Evolutionary conservation across 1,284 basidiomycete genomes (phyloP), one percentile per base, ranked within the genome.

Genomic region (Malassezia yamatoensis): DNA sequence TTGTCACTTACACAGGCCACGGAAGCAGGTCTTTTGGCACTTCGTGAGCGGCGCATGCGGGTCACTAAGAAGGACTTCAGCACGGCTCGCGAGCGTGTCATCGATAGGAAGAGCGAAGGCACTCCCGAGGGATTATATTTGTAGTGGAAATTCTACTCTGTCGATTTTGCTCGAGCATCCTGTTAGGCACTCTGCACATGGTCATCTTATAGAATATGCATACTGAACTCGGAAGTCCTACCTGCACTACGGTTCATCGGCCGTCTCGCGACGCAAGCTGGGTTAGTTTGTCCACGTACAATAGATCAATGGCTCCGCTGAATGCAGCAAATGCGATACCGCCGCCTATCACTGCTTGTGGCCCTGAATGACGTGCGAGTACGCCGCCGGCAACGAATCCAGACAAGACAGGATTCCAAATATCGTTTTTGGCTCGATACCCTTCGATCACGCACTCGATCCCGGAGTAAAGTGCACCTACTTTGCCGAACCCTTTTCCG

Each of bases 391-490:
- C 63, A 9, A 68, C 49, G 18, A 68, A 62, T 8, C 72, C 72
- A 5, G 67, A 67, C 4, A 58, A 51, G 39, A 74, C 61, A 9
- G 72, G 67, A 36, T 74, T 74, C 38, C 52, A 49, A 6, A 73
- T 58, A 46, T 74, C 72, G 62, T 73, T 73, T 47, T 69, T 72
- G 21, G 70, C 72, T 12, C 72, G 61, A 51, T 67, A 74, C 59
- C 86, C 88, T 78, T 98, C 93, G 57, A 96, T 87, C 60, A 89
- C 85, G 72, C 93, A 98, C 77, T 98, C 94, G 13, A 89, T 84
- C 32, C 91, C 90, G 15, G 88, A 85, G 75, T 90, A 98, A 46
- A 98, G 71, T 5, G 87, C 88, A 15, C 91, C 93, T 45, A 98
- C 88, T 78, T 93, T 94, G 1, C 85, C 91, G 70, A 96, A 96